Evolutionary conservation across 2,329 filamentous ascomycete genomes (phyloP).

Genomic region (Pseudopithomyces chartarum): DNA sequence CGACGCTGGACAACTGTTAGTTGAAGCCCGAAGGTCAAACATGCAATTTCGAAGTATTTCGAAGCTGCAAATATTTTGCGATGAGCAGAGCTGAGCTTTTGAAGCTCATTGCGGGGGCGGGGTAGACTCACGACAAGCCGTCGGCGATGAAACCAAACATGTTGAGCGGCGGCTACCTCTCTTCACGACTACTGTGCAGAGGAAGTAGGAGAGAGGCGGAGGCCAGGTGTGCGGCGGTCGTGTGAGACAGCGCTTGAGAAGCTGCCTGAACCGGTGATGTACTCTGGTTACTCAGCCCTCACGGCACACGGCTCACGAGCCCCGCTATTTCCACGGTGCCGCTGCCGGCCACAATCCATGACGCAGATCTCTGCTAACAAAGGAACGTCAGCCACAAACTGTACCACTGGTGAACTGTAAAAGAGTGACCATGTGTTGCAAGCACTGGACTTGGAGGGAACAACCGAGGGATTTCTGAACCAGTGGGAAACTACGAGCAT

Average conservation of each 20-base stretch:
- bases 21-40: not conserved
- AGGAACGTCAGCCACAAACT: not conserved
- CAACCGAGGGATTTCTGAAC: too few species aligned
- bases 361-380: slow-evolving; percentile 3
- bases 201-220: not conserved
- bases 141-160: slow-evolving; percentile 48
- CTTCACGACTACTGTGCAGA: not conserved
- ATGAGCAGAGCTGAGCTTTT: slow-evolving; percentile 8
- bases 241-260: slow-evolving; percentile 10
- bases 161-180: slow-evolving; percentile 4
- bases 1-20: slow-evolving; percentile 35
- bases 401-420: too few species aligned
- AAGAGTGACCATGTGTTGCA: too few species aligned
- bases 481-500: too few species aligned
- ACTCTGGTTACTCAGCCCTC: slow-evolving; percentile 2
- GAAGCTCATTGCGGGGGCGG: slow-evolving; percentile 30
- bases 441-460: too few species aligned
- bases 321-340: not conserved
- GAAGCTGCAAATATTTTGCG: slow-evolving; percentile 14
- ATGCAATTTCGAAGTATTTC: slow-evolving; percentile 13
- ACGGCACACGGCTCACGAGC: not conserved
- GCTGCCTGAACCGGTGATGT: slow-evolving; percentile 12
- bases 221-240: slow-evolving; percentile 11
- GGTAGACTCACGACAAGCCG: slow-evolving; percentile 42
- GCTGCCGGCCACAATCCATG: slow-evolving; percentile 1